These are phyloP conservation scores for Coemansia asiatica DNA, from an alignment of 192 early-diverging fungal species.

Conservation along the genomic window DNA sequence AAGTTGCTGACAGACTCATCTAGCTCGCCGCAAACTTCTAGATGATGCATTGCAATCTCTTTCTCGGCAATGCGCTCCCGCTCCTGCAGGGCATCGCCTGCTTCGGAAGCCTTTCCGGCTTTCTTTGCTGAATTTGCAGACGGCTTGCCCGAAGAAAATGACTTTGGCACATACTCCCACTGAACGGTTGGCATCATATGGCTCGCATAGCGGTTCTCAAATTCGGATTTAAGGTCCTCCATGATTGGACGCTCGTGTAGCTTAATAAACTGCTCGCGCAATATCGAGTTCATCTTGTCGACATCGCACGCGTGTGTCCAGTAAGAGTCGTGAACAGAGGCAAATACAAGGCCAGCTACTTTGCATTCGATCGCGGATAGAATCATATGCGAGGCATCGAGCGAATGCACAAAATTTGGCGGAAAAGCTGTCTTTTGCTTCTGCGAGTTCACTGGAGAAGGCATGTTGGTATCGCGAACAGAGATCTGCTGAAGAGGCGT, in stretches of 20 bases:
- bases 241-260: constrained; percentile 85
- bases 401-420: constrained; percentile 97
- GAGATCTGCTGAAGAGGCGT: constrained; percentile 80
- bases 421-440: constrained; percentile 98
- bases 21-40: constrained; percentile 16
- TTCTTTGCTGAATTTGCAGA: constrained; percentile 5
- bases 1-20: background rate
- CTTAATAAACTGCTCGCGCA: constrained; percentile 87
- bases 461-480: constrained; percentile 66
- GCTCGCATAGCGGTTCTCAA: constrained; percentile 73
- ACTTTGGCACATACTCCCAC: constrained; percentile 52
- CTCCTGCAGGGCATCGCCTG: background rate
- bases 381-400: constrained; percentile 97
- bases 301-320: constrained; percentile 96
- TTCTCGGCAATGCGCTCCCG: constrained; percentile 21
- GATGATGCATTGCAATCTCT: constrained; percentile 27
- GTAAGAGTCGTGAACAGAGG: constrained; percentile 96
- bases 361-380: constrained; percentile 88
- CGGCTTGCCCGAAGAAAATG: background rate
- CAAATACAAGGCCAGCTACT: constrained; percentile 76
- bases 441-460: constrained; percentile 79
- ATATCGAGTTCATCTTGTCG: constrained; percentile 76
- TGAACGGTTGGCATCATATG: constrained; percentile 64
- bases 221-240: constrained; percentile 77
- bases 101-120: constrained; percentile 9